Evolutionary conservation across 192 early-diverging fungal genomes (phyloP).

Genomic region (Thamnidium elegans): DNA sequence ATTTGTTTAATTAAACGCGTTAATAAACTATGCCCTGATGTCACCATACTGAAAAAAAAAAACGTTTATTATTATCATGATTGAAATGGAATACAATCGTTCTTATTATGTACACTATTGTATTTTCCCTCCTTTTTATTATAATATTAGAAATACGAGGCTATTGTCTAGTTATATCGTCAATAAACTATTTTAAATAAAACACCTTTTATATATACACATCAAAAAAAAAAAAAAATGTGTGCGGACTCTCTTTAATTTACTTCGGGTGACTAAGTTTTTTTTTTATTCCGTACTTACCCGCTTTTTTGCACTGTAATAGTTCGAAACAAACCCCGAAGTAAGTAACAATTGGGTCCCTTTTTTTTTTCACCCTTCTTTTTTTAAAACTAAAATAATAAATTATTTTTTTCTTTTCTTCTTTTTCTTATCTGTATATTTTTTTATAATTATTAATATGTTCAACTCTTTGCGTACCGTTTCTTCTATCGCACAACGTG

Average conservation of each 20-base stretch:
- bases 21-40: no score
- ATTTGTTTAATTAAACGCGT: no score
- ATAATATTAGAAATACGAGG: no score
- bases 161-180: no score
- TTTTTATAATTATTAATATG: constrained; percentile 12
- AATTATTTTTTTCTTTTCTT: constrained; percentile 1
- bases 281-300: constrained; percentile 16
- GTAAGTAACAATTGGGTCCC: background rate
- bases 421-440: background rate
- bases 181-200: no score
- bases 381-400: background rate
- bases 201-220: no score
- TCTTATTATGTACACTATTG: no score
- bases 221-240: no score
- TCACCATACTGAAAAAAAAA: no score
- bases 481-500: constrained; percentile 24
- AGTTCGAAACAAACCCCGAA: constrained; percentile 8
- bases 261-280: background rate
- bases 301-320: constrained; percentile 9
- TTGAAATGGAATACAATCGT: no score
- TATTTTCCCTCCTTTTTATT: no score
- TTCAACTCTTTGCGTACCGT: constrained; percentile 33
- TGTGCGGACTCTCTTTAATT: background rate
- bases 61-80: no score
- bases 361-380: background rate